Conservation (phyloP, 768 basidiomycete genomes). For the Naganishia vaughanmartiniae region DNA sequence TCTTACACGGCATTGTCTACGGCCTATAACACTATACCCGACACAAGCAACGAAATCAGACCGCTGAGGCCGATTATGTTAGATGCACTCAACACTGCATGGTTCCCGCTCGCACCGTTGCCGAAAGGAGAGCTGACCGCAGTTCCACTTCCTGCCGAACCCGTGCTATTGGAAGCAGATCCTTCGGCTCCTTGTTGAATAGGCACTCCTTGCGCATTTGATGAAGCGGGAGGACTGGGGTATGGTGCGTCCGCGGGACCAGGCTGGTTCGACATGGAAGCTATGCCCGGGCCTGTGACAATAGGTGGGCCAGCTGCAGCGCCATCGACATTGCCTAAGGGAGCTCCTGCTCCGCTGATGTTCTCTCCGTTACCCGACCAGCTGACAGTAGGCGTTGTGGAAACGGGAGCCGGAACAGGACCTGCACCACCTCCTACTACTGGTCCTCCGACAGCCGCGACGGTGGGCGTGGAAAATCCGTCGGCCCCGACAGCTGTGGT, state of each 20-base stretch:
- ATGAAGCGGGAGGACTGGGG: background rate
- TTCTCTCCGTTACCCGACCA: background rate
- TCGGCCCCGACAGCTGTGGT: conserved; percentile 6
- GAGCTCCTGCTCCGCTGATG: background rate
- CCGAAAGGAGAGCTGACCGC: conserved; percentile 3
- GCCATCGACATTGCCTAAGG: background rate
- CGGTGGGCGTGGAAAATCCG: background rate
- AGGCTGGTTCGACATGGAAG: background rate
- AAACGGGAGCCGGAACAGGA: background rate
- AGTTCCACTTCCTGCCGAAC: background rate
- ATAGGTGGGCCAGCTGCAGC: background rate
- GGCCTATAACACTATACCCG: background rate
- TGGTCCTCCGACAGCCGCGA: too few species aligned
- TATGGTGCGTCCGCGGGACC: background rate
- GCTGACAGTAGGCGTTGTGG: background rate
- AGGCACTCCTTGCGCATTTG: background rate
- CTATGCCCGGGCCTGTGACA: background rate
- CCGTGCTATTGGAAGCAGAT: too few species aligned
- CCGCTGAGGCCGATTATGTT: background rate
- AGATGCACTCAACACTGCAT: background rate
- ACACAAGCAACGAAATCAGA: background rate
- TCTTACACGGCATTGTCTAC: background rate
- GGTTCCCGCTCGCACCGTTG: background rate
- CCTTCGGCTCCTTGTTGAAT: background rate
- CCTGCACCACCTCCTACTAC: background rate